These are phyloP conservation scores for Phoma herbarum DNA, from an alignment of 2,329 filamentous ascomycete genomes.

Conservation along the genomic window DNA sequence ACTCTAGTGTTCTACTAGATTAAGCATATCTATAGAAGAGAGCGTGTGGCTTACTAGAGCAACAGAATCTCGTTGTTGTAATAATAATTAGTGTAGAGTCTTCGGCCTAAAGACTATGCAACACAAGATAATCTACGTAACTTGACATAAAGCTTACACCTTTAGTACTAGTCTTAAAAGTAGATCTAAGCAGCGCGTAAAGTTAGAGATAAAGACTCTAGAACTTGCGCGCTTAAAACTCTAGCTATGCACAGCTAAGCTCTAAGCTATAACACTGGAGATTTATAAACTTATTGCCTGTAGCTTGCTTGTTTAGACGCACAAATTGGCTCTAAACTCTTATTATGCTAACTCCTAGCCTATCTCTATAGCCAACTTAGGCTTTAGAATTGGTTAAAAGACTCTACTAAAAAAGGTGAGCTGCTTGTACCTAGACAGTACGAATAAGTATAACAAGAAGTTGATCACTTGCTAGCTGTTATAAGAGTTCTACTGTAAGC, in stretches of 20 bases:
- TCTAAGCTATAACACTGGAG: background rate
- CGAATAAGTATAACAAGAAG: background rate
- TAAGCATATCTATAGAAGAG: too few relatives aligned
- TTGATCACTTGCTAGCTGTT: background rate
- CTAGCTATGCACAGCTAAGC: constrained; percentile 3
- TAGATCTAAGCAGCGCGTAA: background rate
- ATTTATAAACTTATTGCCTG: background rate
- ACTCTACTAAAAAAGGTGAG: background rate
- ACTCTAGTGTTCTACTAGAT: background rate
- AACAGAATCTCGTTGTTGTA: constrained; percentile 2
- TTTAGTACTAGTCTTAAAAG: constrained; percentile 1
- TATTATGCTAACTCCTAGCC: background rate
- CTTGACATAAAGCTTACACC: background rate
- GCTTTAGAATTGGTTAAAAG: background rate
- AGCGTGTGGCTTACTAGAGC: background rate
- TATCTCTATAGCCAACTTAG: background rate
- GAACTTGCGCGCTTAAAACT: background rate
- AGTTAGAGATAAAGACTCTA: background rate
- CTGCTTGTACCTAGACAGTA: constrained; percentile 6
- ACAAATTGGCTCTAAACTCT: constrained; percentile 3
- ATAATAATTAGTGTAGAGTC: background rate
- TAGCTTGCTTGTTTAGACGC: background rate
- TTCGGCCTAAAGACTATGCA: constrained; percentile 6
- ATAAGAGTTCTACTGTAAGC: background rate
- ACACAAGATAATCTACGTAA: background rate